Conservation (phyloP, 768 basidiomycete species). For the Phylloporus sp. region DNA sequence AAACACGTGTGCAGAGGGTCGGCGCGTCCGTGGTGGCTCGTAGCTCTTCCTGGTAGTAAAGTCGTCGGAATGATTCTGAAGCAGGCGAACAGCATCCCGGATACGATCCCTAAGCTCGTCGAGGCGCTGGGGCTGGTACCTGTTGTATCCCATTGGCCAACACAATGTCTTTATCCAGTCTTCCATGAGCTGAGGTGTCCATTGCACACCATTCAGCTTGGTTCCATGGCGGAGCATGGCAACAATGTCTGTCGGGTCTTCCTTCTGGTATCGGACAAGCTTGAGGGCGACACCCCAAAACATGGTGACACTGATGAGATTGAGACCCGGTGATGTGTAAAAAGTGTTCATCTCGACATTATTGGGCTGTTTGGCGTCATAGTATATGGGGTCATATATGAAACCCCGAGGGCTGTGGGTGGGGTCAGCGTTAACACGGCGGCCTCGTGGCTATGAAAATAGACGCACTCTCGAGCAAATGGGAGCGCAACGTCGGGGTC, state of each 20-base stretch:
- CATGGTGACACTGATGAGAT: conserved; percentile 59
- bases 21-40: conserved; percentile 1
- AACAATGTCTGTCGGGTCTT: conserved; percentile 64
- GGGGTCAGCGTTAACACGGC: conserved; percentile 6
- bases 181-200: conserved; percentile 54
- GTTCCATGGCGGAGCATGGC: conserved; percentile 63
- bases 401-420: conserved; percentile 19
- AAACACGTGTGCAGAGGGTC: conserved; percentile 9
- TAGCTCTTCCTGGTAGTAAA: conserved; percentile 1
- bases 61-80: conserved; percentile 19
- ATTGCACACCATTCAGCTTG: conserved; percentile 45
- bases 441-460: not conserved
- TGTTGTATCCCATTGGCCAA: conserved; percentile 59
- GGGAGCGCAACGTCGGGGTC: conserved; percentile 71
- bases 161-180: conserved; percentile 55
- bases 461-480: conserved; percentile 55
- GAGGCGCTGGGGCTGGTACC: conserved; percentile 43
- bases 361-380: conserved; percentile 45
- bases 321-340: conserved; percentile 53
- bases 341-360: conserved; percentile 56
- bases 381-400: conserved; percentile 58
- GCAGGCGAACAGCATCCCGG: conserved; percentile 45
- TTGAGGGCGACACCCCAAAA: conserved; percentile 74
- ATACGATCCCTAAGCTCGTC: conserved; percentile 48
- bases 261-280: conserved; percentile 60